Base-by-base conservation (phyloP, 345 rosid species). In the Brassica rapa region DNA sequence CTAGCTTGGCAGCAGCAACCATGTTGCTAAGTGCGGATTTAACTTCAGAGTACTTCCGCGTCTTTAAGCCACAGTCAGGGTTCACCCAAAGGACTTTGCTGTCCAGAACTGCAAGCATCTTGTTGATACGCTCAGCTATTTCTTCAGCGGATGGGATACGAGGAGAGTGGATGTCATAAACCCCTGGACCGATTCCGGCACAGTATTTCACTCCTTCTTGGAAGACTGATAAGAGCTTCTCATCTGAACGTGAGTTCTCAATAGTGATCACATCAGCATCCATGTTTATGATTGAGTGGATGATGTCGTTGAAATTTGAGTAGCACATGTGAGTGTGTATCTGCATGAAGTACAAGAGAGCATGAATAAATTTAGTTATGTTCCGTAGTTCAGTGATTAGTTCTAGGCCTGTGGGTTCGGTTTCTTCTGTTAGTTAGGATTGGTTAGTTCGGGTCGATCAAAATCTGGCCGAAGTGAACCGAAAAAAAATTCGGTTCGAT, bases 261-360 rank as follows among this genome's bases (percentile, higher is more conserved):
- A 88, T 85, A 49, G 89, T 88, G 84, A 88, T 86, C 79, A 88
- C 91, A 79, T 88, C 89, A 8, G 91, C 89, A 77, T 88, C 89
- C 91, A 88, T 88, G 76, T 86, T 79, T 29, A 88, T 88, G 27
- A 88, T 88, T 33, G 89, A 86, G 77, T 88, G 85, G 81, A 88
- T 88, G 24, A 88, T 88, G 82, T 86, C 89, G 62, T 88, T 88
- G 78, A 88, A 88, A 85, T 88, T 76, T 75, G 91, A 88, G 84
- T 88, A 88, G 85, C 91, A 88, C 91, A 88, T 88, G 87, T 88
- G 91, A 53, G 91, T 88, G 78, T 88, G 89, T 70, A 49, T 49
- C 91, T 88, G 83, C 73, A 33, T 70, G 41, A 68, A 9, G 60
- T 66, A 79, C 68, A 74, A 64, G 57, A 70, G 66, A 16, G 53